phyloP scores from a whole-genome alignment of 495 filamentous ascomycete genomes.

The Xylaria castorea region DNA sequence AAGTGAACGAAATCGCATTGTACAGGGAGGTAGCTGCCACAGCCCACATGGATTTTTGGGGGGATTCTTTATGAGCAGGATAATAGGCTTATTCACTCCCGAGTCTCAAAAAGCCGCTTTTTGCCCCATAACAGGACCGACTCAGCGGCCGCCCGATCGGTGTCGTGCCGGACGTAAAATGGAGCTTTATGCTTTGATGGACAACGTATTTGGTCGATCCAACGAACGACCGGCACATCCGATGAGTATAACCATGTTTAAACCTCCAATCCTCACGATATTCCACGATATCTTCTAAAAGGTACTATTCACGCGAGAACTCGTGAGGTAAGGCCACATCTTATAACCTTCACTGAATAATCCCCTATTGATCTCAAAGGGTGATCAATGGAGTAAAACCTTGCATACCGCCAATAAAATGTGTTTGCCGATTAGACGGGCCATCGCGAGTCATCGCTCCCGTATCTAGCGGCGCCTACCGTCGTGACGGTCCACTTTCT shows the following conservation, averaged over 20 bases:
- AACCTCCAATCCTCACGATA: neutral
- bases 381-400: too few relatives aligned
- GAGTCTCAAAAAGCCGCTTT: neutral
- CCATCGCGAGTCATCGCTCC: slow-evolving; percentile 18
- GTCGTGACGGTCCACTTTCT: slow-evolving; percentile 1
- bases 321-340: neutral
- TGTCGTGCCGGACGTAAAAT: slow-evolving; percentile 6
- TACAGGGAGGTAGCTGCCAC: neutral
- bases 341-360: neutral
- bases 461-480: slow-evolving; percentile 1
- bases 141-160: slow-evolving; percentile 7
- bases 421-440: neutral
- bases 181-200: neutral
- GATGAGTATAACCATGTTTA: neutral
- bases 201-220: neutral
- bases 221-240: slow-evolving; percentile 5
- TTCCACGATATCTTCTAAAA: neutral
- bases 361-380: neutral
- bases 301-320: neutral
- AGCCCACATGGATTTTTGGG: neutral
- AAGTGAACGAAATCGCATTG: neutral
- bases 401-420: neutral
- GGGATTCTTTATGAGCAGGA: neutral
- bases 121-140: slow-evolving; percentile 26
- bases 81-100: neutral